Base-by-base conservation (phyloP, 805 yeast genomes). In the Zygotorulaspora danielsina region DNA sequence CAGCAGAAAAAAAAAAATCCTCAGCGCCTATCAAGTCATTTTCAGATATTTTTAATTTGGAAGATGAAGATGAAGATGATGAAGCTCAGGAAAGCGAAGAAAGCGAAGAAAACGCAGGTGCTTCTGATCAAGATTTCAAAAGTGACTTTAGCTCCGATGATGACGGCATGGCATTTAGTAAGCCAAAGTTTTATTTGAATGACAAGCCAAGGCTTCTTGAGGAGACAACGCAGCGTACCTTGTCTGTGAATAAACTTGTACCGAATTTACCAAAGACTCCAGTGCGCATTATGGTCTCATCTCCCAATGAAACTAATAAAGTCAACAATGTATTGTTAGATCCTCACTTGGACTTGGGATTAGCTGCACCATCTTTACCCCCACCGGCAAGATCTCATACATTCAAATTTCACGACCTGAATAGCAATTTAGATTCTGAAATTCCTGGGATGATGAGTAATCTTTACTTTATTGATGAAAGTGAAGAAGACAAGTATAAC, bases 391-490 rank as follows among this genome's bases (percentile, higher is more conserved):
- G 57, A 24, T 53, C 55, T 2, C 56, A 54, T 24, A 44, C 53
- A 1, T 26, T 69, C 20, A 69, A 69, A 38, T 66, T 59, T 39
- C 70, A 69, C 41, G 72, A 67, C 38, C 31, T 69, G 2, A 64
- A 60, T 30, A 48, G 57, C 6, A 49, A 50, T 17, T 41, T 62
- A n/a, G 73, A 69, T 34, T 57, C 64, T 9, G 71, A 66, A 32
- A 55, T 65, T 17, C 65, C 54, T 19, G 64, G 48, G 44, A 19
- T 42, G 35, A 54, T 53, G 54, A 60, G 58, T 34, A 51, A 54
- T 27, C 29, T 55, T 10, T 59, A 49, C 39, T 62, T 60, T 25
- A 62, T 63, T 18, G 63, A 62, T 41, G 66, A 63, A 34, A 37
- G 50, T 2, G 66, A 61, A 34, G 67, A 63, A 41, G 66, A 61